A percentile compares a stretch with the other conserved stretches of the same genome.
phyloP scores from a whole-genome alignment of 805 yeast genomes.

The Alloascoidea africana region DNA sequence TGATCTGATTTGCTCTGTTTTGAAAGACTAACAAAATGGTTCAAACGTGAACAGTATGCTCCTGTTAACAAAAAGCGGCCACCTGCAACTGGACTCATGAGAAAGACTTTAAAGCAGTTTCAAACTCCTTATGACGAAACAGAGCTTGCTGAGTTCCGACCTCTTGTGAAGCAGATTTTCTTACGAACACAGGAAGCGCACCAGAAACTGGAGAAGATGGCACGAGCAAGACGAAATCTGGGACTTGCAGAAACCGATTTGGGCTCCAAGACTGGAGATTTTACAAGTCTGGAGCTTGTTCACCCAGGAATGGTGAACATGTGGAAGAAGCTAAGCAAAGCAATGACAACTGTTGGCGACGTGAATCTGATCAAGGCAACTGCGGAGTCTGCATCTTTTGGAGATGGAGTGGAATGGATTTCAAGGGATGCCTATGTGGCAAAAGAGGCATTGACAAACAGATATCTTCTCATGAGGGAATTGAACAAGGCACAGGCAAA shows the following conservation, averaged over 20 bases:
- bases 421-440: constrained; percentile 69
- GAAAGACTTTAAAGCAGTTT: constrained; percentile 84
- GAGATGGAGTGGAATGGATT: constrained; percentile 55
- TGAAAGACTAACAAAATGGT: constrained; percentile 12
- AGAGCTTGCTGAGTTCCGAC: constrained; percentile 76
- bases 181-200: constrained; percentile 33
- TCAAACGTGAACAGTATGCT: no score
- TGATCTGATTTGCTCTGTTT: constrained; percentile 7
- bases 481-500: constrained; percentile 61
- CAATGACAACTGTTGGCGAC: constrained; percentile 60
- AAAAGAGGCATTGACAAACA: constrained; percentile 84
- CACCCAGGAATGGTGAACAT: constrained; percentile 58
- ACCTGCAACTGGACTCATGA: constrained; percentile 72
- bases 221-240: constrained; percentile 27
- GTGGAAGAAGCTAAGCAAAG: constrained; percentile 69
- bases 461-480: constrained; percentile 89
- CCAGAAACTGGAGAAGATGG: constrained; percentile 40
- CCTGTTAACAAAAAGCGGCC: constrained; percentile 45
- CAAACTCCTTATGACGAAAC: constrained; percentile 76
- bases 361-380: constrained; percentile 57
- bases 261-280: constrained; percentile 22
- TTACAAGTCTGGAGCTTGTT: constrained; percentile 32
- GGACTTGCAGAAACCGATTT: constrained; percentile 43
- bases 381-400: constrained; percentile 56
- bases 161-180: constrained; percentile 67